Evolutionary conservation across 768 basidiomycete genomes (phyloP).

Genomic region (Omphalotus guepiniiformis): DNA sequence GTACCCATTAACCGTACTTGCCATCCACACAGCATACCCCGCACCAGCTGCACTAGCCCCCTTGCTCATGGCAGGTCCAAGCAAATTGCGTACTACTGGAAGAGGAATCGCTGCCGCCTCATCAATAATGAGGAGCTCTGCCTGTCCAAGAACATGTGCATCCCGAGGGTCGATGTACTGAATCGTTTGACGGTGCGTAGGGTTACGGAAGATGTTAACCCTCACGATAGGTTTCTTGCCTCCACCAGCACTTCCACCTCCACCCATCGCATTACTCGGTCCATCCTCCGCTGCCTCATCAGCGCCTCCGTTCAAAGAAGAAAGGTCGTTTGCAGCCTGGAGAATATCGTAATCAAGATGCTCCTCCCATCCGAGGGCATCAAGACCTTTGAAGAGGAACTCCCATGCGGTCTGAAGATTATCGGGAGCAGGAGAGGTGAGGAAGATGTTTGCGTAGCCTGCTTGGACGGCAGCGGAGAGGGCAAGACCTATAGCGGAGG

Average conservation of each 20-base stretch:
- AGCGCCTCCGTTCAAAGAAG: neutral
- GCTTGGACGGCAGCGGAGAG: conserved; percentile 90
- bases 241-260: neutral
- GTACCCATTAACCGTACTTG: conserved; percentile 99
- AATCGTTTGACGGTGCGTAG: conserved; percentile 1
- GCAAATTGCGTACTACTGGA: conserved; percentile 89
- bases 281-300: neutral
- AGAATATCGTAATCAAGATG: conserved; percentile 97
- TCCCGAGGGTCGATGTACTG: conserved; percentile 99
- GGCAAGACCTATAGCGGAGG: conserved; percentile 91
- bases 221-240: conserved; percentile 4
- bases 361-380: conserved; percentile 92
- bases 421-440: conserved; percentile 96
- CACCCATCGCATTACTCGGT: neutral
- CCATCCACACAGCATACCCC: conserved; percentile 91
- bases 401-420: conserved; percentile 98
- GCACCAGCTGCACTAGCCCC: conserved; percentile 5
- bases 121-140: conserved; percentile 95
- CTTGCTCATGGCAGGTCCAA: conserved; percentile 53
- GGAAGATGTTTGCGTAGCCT: conserved; percentile 96
- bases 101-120: conserved; percentile 98
- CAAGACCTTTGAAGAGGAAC: conserved; percentile 95
- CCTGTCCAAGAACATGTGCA: conserved; percentile 95
- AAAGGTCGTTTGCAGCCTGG: conserved; percentile 87
- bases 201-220: conserved; percentile 10